A percentile compares a stretch with the other conserved stretches of the same genome.
Conservation (phyloP, 208 protist genomes). For the Strigomonas culicis region DNA sequence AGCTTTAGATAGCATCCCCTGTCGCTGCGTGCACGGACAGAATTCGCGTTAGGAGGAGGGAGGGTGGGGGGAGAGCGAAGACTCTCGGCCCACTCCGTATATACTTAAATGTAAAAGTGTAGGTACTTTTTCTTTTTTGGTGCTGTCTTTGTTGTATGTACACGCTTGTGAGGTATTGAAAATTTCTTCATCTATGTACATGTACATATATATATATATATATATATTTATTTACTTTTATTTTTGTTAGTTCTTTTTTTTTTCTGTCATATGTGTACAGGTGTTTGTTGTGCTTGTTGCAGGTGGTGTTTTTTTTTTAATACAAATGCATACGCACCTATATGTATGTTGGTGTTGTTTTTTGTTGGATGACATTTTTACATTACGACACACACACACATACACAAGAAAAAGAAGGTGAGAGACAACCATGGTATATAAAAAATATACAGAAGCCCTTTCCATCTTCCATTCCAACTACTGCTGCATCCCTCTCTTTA, state of each 20-base stretch:
- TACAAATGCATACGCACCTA: constrained; percentile 14
- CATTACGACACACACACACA: background rate
- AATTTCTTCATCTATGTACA: background rate
- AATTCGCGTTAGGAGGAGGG: too few relatives aligned
- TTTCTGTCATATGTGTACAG: constrained; percentile 7
- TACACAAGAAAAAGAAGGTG: constrained; percentile 1
- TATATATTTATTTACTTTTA: background rate
- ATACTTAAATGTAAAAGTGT: background rate
- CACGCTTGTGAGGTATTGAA: background rate
- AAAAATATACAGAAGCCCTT: background rate
- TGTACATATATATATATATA: background rate
- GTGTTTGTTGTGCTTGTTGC: too few relatives aligned
- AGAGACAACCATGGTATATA: background rate
- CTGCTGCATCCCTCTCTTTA: too few relatives aligned
- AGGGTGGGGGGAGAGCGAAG: too few relatives aligned
- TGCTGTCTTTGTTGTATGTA: constrained; percentile 6
- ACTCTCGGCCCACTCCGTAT: too few relatives aligned
- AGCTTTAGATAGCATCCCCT: too few relatives aligned
- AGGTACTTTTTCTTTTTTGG: constrained; percentile 10
- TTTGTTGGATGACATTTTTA: constrained; percentile 1
- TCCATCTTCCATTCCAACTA: background rate
- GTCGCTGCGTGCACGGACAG: too few relatives aligned
- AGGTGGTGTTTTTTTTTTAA: too few relatives aligned
- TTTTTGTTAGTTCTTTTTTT: constrained; percentile 11
- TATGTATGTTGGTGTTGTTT: constrained; percentile 7